These are phyloP conservation scores for Leptosphaerulina australis DNA, from an alignment of 2,329 filamentous ascomycete species.

Conservation along the genomic window DNA sequence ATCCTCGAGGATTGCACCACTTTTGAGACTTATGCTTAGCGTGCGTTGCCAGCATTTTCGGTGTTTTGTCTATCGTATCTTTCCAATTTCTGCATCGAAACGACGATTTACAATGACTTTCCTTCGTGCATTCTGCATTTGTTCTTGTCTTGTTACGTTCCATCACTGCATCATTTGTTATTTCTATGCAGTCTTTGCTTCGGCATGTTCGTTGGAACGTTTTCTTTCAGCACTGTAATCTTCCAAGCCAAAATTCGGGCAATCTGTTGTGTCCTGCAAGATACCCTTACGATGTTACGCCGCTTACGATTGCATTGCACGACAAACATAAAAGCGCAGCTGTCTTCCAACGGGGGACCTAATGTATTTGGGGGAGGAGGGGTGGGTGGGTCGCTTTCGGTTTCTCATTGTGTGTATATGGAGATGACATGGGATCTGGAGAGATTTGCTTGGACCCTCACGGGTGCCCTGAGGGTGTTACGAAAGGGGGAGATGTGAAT, in stretches of 20 bases:
- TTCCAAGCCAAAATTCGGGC: constrained; percentile 12
- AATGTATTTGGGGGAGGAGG: constrained; percentile 1
- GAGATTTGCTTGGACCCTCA: not conserved
- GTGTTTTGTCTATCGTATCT: constrained; percentile 6
- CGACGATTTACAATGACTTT: constrained; percentile 4
- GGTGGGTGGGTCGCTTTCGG: no score
- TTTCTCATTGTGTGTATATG: no score
- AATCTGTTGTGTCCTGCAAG: constrained; percentile 19
- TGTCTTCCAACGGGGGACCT: constrained; percentile 23
- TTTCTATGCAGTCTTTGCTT: constrained; percentile 19
- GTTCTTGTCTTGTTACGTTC: constrained; percentile 6
- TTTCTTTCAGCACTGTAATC: constrained; percentile 12
- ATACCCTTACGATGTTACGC: constrained; percentile 38
- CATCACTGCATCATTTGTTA: constrained; percentile 16
- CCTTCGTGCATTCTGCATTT: not conserved
- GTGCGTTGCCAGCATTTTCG: constrained; percentile 14
- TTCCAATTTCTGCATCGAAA: not conserved
- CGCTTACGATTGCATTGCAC: constrained; percentile 33
- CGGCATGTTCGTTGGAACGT: constrained; percentile 19
- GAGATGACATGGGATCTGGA: not conserved
- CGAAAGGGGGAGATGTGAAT: not conserved
- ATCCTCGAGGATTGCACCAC: not conserved
- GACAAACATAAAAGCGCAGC: constrained; percentile 20
- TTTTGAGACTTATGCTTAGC: not conserved
- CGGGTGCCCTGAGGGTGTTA: not conserved